Conservation (phyloP, 2,329 filamentous ascomycete species). For the Periglandula ipomoeae region DNA sequence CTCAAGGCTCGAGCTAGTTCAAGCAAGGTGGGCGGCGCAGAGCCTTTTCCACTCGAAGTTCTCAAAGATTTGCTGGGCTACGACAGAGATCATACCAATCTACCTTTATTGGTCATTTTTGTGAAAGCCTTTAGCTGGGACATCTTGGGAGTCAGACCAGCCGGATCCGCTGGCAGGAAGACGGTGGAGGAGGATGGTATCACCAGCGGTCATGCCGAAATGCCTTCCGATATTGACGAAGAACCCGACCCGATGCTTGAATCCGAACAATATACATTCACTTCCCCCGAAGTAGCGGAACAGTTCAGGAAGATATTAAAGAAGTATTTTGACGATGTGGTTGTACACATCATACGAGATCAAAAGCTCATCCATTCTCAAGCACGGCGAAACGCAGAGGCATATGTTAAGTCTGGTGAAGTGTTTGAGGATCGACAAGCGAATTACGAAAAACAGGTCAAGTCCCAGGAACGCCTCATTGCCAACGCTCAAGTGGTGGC, state of each 20-base stretch:
- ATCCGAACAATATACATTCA: slow-evolving; percentile 61
- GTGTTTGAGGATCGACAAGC: slow-evolving; percentile 96
- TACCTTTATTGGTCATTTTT: slow-evolving; percentile 87
- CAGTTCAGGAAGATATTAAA: slow-evolving; percentile 78
- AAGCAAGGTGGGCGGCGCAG: slow-evolving; percentile 55
- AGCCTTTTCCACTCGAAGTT: slow-evolving; percentile 95
- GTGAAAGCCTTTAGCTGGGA: slow-evolving; percentile 97
- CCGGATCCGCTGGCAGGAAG: slow-evolving; percentile 70
- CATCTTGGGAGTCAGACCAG: slow-evolving; percentile 68
- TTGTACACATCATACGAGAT: slow-evolving; percentile 77
- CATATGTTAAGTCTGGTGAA: slow-evolving; percentile 96
- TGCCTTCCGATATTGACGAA: slow-evolving; percentile 38
- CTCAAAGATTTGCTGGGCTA: slow-evolving; percentile 91
- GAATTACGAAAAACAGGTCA: slow-evolving; percentile 90
- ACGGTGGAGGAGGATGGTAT: slow-evolving; percentile 72
- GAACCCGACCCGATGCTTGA: slow-evolving; percentile 31
- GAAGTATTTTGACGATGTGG: slow-evolving; percentile 89
- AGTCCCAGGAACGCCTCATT: slow-evolving; percentile 82
- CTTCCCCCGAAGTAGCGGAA: slow-evolving; percentile 67
- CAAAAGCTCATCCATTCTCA: slow-evolving; percentile 83
- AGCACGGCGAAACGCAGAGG: slow-evolving; percentile 90
- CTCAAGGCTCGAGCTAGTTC: slow-evolving; percentile 45
- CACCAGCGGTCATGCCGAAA: slow-evolving; percentile 35
- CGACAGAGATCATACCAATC: slow-evolving; percentile 83
- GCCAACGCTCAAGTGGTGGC: slow-evolving; percentile 86